Base-by-base conservation (phyloP, 1,139 yeast genomes). In the Suhomyces guaymorum region DNA sequence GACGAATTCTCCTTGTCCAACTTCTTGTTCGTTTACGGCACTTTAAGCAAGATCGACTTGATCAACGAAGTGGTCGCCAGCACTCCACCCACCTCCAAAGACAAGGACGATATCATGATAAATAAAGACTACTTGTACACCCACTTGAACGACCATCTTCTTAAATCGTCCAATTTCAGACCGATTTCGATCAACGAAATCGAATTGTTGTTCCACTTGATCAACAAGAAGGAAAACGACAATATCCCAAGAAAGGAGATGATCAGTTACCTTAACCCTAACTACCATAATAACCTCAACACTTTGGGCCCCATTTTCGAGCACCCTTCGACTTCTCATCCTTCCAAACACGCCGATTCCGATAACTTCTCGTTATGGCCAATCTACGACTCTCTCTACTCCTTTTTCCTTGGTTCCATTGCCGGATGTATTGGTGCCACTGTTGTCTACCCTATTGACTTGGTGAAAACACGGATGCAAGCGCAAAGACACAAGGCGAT, bases 341-440 rank as follows among this genome's bases (percentile, higher is more conserved):
- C 73, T 18, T 58, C 71, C 17, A 53, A 54, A 30, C 44, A 47
- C 24, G 44, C 43, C 26, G 54, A 55, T 14, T 54, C 61, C 28
- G 75, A 70, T 45, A 70, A 69, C 51, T 70, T 70, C 43, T 63
- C 72, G 8, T 63, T 70, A 42, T 69, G 73, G 73, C 75, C 75
- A 23, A 71, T 92, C 37, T 84, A 88, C 54, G 95, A 87, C 55
- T 87, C 96, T 4, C 73, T 82, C 35, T 88, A 90, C 63, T 89
- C 95, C 42, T 92, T 92, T 61, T 69, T 86, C 32, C 70, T 92
- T 43, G 98, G 98, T 18, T 89, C 97, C 3, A 73, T 90, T 35
- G 97, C 98, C 22, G 98, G 98, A 42, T 95, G 97, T 55, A 82
- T 92, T 62, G 98, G 98, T 48, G 97, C 98, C 16, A 87, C 97